phyloP scores from a whole-genome alignment of 1,139 yeast genomes.

The Saccharomyces pastorianus region DNA sequence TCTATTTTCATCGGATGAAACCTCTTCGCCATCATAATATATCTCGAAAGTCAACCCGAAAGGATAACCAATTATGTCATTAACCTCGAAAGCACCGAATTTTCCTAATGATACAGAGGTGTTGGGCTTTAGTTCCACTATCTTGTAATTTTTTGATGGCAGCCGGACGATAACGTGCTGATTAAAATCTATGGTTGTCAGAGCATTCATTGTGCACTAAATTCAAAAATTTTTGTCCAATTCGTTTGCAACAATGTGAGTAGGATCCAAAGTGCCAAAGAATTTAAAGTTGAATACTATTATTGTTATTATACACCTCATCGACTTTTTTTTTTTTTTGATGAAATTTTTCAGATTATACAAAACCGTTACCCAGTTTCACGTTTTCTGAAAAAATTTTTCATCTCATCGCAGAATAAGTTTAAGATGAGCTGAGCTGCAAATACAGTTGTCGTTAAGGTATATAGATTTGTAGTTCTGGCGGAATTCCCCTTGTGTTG shows the following conservation, averaged over 20 bases:
- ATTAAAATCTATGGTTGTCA: constrained; percentile 30
- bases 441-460: neutral
- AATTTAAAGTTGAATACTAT: neutral
- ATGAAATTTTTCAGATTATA: neutral
- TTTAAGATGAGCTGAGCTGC: constrained; percentile 1
- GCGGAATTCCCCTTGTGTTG: neutral
- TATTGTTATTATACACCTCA: neutral
- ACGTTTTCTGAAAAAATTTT: constrained; percentile 7
- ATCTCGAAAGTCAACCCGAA: constrained; percentile 90
- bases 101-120: constrained; percentile 71
- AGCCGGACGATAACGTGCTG: constrained; percentile 53
- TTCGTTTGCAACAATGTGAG: neutral
- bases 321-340: neutral
- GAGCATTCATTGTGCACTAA: constrained; percentile 18
- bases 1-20: constrained; percentile 25
- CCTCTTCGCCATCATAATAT: constrained; percentile 38
- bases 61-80: constrained; percentile 69
- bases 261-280: neutral
- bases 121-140: constrained; percentile 55
- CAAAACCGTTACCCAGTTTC: neutral
- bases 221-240: neutral
- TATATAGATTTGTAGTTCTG: neutral
- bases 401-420: constrained; percentile 18
- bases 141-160: constrained; percentile 74
- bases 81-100: constrained; percentile 76